Conservation (phyloP, 371 early-diverging fungal genomes). For the Mucor saturninus region DNA sequence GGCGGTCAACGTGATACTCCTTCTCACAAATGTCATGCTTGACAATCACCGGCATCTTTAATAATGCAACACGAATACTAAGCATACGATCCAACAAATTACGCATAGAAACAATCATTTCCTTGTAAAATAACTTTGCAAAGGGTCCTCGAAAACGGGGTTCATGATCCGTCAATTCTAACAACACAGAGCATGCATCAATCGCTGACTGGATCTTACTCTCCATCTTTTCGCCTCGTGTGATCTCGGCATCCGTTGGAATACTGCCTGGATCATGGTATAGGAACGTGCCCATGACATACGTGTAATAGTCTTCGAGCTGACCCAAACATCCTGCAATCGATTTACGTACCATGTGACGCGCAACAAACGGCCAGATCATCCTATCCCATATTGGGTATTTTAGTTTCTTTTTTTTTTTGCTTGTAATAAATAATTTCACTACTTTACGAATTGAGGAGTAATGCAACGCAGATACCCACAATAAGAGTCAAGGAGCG, state of each 20-base stretch:
- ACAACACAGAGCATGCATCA: slow-evolving; percentile 45
- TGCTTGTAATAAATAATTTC: background rate
- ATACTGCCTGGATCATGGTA: slow-evolving; percentile 32
- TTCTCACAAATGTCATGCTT: slow-evolving; percentile 40
- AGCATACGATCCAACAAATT: slow-evolving; percentile 61
- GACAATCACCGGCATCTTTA: slow-evolving; percentile 54
- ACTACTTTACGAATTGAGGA: slow-evolving; percentile 50
- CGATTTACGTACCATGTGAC: slow-evolving; percentile 60
- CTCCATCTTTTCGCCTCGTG: slow-evolving; percentile 44
- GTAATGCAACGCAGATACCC: slow-evolving; percentile 58
- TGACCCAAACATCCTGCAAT: slow-evolving; percentile 43
- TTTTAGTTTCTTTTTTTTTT: background rate
- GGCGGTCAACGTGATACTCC: slow-evolving; percentile 49
- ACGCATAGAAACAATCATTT: slow-evolving; percentile 59
- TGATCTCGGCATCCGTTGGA: slow-evolving; percentile 39
- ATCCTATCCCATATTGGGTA: slow-evolving; percentile 26
- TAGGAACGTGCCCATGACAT: slow-evolving; percentile 45
- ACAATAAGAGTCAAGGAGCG: slow-evolving; percentile 58
- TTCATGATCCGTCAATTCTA: slow-evolving; percentile 61
- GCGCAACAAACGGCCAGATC: slow-evolving; percentile 68
- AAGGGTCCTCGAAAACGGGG: slow-evolving; percentile 66
- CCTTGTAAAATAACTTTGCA: slow-evolving; percentile 58
- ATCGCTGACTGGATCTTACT: slow-evolving; percentile 45
- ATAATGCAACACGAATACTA: slow-evolving; percentile 56
- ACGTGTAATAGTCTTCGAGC: slow-evolving; percentile 52